phyloP scores from a whole-genome alignment of 2,329 filamentous ascomycete genomes.

The Fusarium humuli region DNA sequence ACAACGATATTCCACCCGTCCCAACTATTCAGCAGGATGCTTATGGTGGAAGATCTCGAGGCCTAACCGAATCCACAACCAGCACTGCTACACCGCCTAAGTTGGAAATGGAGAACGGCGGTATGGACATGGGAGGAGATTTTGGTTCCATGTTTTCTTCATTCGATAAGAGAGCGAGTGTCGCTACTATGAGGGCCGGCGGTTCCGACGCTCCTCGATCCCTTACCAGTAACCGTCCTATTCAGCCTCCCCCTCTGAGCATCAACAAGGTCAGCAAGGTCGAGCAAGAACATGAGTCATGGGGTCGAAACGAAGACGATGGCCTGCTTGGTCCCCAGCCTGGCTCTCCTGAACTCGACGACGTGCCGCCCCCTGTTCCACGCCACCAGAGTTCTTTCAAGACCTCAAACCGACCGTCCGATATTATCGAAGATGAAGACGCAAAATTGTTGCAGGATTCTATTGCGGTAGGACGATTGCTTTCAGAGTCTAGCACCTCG shows the following conservation, averaged over 20 bases:
- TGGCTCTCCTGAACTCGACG: slow-evolving; percentile 55
- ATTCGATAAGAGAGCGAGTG: slow-evolving; percentile 67
- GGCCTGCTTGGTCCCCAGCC: slow-evolving; percentile 57
- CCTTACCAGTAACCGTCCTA: slow-evolving; percentile 58
- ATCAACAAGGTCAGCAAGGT: slow-evolving; percentile 59
- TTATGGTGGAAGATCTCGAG: slow-evolving; percentile 56
- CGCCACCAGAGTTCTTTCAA: slow-evolving; percentile 53
- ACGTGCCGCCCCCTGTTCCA: slow-evolving; percentile 56
- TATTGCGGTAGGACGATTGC: slow-evolving; percentile 61
- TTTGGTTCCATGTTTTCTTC: slow-evolving; percentile 67
- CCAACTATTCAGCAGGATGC: slow-evolving; percentile 51
- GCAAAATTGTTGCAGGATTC: slow-evolving; percentile 65
- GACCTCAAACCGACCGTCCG: slow-evolving; percentile 51
- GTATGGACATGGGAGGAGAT: slow-evolving; percentile 67
- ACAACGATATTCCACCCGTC: slow-evolving; percentile 55
- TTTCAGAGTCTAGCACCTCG: slow-evolving; percentile 48
- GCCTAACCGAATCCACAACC: slow-evolving; percentile 65
- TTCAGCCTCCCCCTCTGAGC: slow-evolving; percentile 59
- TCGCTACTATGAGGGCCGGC: slow-evolving; percentile 60
- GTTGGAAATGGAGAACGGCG: slow-evolving; percentile 58
- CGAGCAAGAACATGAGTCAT: slow-evolving; percentile 61
- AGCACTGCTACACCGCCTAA: slow-evolving; percentile 65
- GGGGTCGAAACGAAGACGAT: slow-evolving; percentile 63
- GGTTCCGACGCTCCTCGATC: slow-evolving; percentile 56
- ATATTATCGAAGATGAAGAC: slow-evolving; percentile 64